Conservation (phyloP, 2,329 filamentous ascomycete species). For the Colletotrichum cordylinicola region DNA sequence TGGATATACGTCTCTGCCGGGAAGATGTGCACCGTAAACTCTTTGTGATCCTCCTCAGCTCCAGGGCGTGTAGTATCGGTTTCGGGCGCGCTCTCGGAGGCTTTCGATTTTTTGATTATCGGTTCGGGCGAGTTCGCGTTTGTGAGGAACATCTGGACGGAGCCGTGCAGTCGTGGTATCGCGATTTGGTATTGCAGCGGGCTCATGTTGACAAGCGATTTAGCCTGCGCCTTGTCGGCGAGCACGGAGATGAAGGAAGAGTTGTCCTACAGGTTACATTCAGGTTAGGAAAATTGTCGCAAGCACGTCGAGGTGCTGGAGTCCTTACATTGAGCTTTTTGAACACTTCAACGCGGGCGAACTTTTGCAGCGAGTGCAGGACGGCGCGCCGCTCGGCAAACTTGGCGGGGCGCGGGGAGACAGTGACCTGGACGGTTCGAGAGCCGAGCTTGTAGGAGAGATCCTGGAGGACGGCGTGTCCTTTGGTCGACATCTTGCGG, state of each 20-base stretch:
- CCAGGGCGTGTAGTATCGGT: not conserved
- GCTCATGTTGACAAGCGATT: slow-evolving; percentile 46
- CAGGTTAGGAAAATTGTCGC: not conserved
- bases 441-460: slow-evolving; percentile 2
- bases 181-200: slow-evolving; percentile 53
- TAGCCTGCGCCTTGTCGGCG: slow-evolving; percentile 42
- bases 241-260: slow-evolving; percentile 58
- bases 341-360: slow-evolving; percentile 58
- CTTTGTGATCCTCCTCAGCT: slow-evolving; percentile 28
- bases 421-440: slow-evolving; percentile 54
- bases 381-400: slow-evolving; percentile 62
- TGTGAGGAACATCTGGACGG: slow-evolving; percentile 37
- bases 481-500: slow-evolving; percentile 10
- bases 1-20: slow-evolving; percentile 45
- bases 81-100: not conserved
- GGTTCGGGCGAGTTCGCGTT: slow-evolving; percentile 16
- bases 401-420: slow-evolving; percentile 55
- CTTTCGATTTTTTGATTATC: not conserved
- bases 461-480: not conserved
- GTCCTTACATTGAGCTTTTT: slow-evolving; percentile 46
- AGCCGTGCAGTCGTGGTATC: slow-evolving; percentile 25
- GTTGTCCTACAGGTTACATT: slow-evolving; percentile 44
- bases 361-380: slow-evolving; percentile 54
- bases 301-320: not conserved
- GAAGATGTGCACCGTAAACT: slow-evolving; percentile 49